Conservation (phyloP, 306 rosid genomes). For the Albizia julibrissin region DNA sequence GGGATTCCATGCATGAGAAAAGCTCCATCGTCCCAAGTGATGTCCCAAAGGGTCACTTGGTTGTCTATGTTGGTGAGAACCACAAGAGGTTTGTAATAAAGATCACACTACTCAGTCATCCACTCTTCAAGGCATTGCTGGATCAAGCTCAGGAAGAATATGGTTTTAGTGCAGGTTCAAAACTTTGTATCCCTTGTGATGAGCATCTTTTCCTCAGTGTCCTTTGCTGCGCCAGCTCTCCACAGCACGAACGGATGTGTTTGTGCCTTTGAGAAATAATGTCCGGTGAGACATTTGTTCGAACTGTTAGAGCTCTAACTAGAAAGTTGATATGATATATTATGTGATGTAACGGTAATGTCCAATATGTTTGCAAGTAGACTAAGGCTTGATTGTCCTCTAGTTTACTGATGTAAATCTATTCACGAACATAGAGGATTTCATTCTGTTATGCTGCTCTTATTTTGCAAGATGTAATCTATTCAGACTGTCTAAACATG, state of each 20-base stretch:
- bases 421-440: conserved; percentile 20
- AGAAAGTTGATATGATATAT: conserved; percentile 17
- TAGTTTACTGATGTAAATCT: conserved; percentile 35
- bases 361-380: conserved; percentile 42
- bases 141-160: conserved; percentile 88
- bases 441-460: conserved; percentile 22
- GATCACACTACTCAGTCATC: conserved; percentile 67
- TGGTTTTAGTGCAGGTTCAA: conserved; percentile 62
- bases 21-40: conserved; percentile 73
- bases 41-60: conserved; percentile 95
- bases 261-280: conserved; percentile 39
- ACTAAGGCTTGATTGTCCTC: conserved; percentile 27
- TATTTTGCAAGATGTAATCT: background rate
- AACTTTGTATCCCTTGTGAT: conserved; percentile 85
- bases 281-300: conserved; percentile 31
- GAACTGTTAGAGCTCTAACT: conserved; percentile 31
- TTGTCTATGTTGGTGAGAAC: conserved; percentile 80
- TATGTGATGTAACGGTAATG: conserved; percentile 26
- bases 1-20: conserved; percentile 51
- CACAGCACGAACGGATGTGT: conserved; percentile 40
- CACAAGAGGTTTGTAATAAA: conserved; percentile 78
- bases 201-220: conserved; percentile 71
- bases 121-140: conserved; percentile 78
- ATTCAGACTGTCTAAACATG: background rate
- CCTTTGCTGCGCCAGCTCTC: conserved; percentile 60